These are phyloP conservation scores for Solanum clarkiae DNA, from an alignment of 257 asterid genomes.

Conservation along the genomic window DNA sequence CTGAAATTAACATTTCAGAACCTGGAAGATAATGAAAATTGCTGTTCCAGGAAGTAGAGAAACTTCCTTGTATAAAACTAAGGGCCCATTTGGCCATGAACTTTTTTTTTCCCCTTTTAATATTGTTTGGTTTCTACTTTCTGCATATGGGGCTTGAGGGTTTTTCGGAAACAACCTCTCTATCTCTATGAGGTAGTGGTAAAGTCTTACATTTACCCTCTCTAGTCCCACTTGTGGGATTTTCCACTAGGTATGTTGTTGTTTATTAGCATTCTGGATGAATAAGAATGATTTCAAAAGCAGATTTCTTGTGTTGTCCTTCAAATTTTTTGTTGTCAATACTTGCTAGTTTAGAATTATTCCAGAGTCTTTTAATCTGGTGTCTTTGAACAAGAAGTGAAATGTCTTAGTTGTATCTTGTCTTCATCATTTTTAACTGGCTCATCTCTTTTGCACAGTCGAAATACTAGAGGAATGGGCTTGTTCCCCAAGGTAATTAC, in stretches of 20 bases:
- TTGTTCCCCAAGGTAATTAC: no score
- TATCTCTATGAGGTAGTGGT: no score
- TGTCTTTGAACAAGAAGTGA: not conserved
- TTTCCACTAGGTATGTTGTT: no score
- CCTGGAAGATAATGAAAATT: not conserved
- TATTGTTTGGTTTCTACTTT: not conserved
- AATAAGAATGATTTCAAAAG: no score
- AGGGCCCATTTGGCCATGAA: not conserved
- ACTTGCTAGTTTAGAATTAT: not conserved
- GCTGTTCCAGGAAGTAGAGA: not conserved
- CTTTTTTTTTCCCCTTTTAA: not conserved
- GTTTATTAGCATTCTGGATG: no score
- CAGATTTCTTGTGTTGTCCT: not conserved
- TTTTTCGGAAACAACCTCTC: no score
- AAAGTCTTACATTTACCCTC: no score
- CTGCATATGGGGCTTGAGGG: no score
- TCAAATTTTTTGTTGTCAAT: not conserved
- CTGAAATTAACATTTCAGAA: not conserved
- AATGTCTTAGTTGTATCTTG: not conserved
- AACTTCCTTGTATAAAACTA: not conserved
- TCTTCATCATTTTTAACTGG: not conserved
- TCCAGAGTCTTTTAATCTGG: not conserved
- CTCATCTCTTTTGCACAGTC: not conserved
- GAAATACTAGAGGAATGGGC: no score
- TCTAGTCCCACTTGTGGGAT: no score